Conservation (phyloP, 768 basidiomycete genomes). For the Leccinum sublutescens region DNA sequence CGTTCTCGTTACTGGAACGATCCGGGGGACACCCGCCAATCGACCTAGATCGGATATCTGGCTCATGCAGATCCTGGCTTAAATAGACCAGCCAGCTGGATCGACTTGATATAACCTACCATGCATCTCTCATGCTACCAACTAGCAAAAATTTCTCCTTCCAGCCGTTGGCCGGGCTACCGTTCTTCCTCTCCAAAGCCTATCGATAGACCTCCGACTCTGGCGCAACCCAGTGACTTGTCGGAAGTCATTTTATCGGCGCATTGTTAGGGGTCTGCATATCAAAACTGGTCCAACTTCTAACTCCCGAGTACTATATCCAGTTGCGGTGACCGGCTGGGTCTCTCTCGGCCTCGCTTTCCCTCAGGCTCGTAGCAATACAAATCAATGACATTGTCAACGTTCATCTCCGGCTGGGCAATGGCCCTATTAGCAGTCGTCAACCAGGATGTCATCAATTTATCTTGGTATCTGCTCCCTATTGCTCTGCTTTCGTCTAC, state of each 20-base stretch:
- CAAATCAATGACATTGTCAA: constrained; percentile 43
- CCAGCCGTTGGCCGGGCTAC: constrained; percentile 14
- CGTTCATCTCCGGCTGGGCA: constrained; percentile 55
- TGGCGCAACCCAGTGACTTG: constrained; percentile 51
- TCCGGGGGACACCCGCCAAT: not conserved
- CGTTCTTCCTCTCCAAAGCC: constrained; percentile 9
- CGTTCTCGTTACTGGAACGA: not conserved
- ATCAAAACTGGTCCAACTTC: constrained; percentile 49
- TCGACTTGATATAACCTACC: not conserved
- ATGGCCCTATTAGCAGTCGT: constrained; percentile 51
- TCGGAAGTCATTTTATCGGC: constrained; percentile 43
- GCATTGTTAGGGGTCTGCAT: constrained; percentile 48
- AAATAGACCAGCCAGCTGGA: not conserved
- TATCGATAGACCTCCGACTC: constrained; percentile 42
- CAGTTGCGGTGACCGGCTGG: constrained; percentile 43
- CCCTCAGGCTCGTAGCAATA: constrained; percentile 43
- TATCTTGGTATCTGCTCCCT: constrained; percentile 55
- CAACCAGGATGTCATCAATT: constrained; percentile 39
- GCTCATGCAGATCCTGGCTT: not conserved
- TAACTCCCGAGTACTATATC: constrained; percentile 43
- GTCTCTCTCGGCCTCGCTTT: constrained; percentile 39
- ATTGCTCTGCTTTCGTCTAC: constrained; percentile 48
- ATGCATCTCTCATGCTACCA: constrained; percentile 2
- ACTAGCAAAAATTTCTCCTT: constrained; percentile 1
- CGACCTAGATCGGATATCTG: not conserved